These are phyloP conservation scores for Oryza officinalis DNA, from an alignment of 176 grass and related monocot genomes.

Conservation along the genomic window DNA sequence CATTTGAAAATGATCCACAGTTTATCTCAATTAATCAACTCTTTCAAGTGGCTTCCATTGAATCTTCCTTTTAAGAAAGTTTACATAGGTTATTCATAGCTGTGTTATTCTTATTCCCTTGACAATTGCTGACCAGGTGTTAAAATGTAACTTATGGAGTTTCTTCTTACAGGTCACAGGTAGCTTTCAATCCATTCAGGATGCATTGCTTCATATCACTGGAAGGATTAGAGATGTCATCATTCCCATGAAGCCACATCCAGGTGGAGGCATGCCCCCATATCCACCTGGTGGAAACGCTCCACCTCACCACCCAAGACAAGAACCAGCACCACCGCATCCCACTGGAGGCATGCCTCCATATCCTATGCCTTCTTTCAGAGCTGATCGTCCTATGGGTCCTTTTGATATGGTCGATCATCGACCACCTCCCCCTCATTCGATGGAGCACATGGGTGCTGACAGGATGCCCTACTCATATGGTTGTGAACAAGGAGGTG, in stretches of 20 bases:
- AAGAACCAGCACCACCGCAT: constrained; percentile 56
- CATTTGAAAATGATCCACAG: constrained; percentile 16
- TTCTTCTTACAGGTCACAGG: constrained; percentile 59
- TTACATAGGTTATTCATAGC: constrained; percentile 10
- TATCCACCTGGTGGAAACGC: constrained; percentile 45
- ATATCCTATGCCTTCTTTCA: constrained; percentile 49
- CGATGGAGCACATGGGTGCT: constrained; percentile 46
- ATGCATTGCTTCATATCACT: constrained; percentile 68
- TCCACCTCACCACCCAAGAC: constrained; percentile 50
- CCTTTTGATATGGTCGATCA: constrained; percentile 41
- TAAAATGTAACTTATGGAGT: constrained; percentile 30
- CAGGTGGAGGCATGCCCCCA: constrained; percentile 50
- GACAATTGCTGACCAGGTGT: constrained; percentile 20
- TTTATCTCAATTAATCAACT: constrained; percentile 15
- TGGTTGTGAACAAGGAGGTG: constrained; percentile 51
- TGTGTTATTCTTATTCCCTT: constrained; percentile 12
- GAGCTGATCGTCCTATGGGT: constrained; percentile 54
- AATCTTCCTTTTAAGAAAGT: constrained; percentile 13
- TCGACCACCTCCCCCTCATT: constrained; percentile 40
- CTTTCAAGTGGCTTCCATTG: background rate
- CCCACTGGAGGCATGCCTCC: constrained; percentile 48
- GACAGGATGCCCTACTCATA: constrained; percentile 51
- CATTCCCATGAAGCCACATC: constrained; percentile 48
- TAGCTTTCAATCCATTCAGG: constrained; percentile 66
- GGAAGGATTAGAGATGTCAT: constrained; percentile 66